Percentiles rank a stretch among this genome's conserved stretches.
These are phyloP conservation scores for Umbelopsis sp. DNA, from an alignment of 371 early-diverging fungal species.

Conservation along the genomic window DNA sequence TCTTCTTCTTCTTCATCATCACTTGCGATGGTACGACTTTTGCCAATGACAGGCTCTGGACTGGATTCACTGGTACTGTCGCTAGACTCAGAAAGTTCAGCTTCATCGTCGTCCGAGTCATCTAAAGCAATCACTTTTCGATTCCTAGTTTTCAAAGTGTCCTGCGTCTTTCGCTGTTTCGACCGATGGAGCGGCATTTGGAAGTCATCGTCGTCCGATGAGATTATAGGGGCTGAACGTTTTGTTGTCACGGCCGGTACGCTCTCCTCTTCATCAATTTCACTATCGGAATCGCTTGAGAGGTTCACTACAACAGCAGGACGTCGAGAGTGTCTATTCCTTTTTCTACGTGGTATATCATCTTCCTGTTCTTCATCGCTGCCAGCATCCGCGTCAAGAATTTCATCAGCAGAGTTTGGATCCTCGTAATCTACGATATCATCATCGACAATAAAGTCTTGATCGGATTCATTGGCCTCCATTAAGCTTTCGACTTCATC, in stretches of 20 bases:
- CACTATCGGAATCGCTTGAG: not conserved
- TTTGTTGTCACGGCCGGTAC: too few relatives aligned
- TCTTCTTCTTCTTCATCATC: too few relatives aligned
- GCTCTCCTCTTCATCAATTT: not conserved
- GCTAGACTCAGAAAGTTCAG: not conserved
- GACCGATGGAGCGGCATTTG: not conserved
- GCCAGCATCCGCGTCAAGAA: not conserved
- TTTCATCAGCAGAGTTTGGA: not conserved
- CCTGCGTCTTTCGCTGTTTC: not conserved
- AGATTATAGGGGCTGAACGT: too few relatives aligned
- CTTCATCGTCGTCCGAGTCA: constrained; percentile 2
- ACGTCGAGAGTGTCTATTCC: not conserved
- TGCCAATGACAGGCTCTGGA: not conserved
- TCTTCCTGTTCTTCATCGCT: too few relatives aligned
- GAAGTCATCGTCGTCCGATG: not conserved
- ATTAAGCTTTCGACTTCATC: not conserved
- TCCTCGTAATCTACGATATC: constrained; percentile 7
- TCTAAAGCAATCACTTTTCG: constrained; percentile 3
- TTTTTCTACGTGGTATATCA: not conserved
- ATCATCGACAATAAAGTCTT: constrained; percentile 3
- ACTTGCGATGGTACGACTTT: not conserved
- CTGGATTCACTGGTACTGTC: not conserved
- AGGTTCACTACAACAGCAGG: not conserved
- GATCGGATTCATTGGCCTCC: not conserved
- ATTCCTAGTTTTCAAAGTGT: not conserved